Percentiles rank a stretch among this genome's conserved stretches.
Conservation (phyloP, 805 yeast species). For the Candida quercuum region DNA sequence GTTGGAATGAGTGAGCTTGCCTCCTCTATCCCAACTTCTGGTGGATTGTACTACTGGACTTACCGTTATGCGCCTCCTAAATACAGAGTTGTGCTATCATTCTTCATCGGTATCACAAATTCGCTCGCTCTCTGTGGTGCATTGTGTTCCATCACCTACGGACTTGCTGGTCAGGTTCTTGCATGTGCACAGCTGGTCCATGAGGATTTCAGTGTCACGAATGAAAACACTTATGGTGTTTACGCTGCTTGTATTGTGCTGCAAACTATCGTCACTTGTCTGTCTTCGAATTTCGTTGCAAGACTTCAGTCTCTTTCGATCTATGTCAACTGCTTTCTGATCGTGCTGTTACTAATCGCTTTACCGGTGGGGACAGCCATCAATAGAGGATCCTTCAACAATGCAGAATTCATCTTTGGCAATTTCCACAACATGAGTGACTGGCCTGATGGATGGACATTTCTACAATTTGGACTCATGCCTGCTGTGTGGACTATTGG, state of each 20-base stretch:
- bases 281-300: constrained; percentile 49
- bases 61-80: constrained; percentile 53
- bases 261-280: constrained; percentile 43
- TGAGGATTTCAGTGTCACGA: constrained; percentile 42
- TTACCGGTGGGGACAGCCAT: constrained; percentile 48
- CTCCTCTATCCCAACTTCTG: constrained; percentile 62
- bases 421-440: constrained; percentile 41
- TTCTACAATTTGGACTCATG: constrained; percentile 46
- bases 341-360: constrained; percentile 49
- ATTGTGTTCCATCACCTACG: constrained; percentile 59
- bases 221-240: constrained; percentile 50
- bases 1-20: constrained; percentile 56
- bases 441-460: constrained; percentile 59
- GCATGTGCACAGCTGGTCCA: constrained; percentile 45
- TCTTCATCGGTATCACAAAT: constrained; percentile 60
- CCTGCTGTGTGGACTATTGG: constrained; percentile 76
- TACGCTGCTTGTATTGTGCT: constrained; percentile 49
- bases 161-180: constrained; percentile 49
- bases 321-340: constrained; percentile 41
- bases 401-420: constrained; percentile 52
- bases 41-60: constrained; percentile 64
- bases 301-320: constrained; percentile 52
- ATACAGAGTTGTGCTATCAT: constrained; percentile 44
- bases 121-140: constrained; percentile 60
- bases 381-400: constrained; percentile 32